phyloP scores from a whole-genome alignment of 208 protist genomes.

The Acanthamoeba royreba region DNA sequence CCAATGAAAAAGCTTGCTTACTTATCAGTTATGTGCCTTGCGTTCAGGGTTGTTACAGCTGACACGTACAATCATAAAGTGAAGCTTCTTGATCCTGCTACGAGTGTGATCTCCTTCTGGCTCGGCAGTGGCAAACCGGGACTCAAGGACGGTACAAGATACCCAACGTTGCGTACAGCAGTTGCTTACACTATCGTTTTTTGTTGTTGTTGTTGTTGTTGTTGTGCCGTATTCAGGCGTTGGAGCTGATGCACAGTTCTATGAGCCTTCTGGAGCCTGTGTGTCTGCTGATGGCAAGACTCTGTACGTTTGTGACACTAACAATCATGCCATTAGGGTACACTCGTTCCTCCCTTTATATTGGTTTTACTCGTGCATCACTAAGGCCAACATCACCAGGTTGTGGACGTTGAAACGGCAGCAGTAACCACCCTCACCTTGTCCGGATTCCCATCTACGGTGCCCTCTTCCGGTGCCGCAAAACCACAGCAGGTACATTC shows the following conservation, averaged over 20 bases:
- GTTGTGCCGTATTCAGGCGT: background rate
- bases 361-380: background rate
- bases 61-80: conserved; percentile 4
- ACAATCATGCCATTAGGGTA: background rate
- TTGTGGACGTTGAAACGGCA: background rate
- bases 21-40: too few relatives aligned
- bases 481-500: background rate
- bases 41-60: background rate
- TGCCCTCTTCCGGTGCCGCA: background rate
- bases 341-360: background rate
- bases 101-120: background rate
- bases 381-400: background rate
- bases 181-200: background rate
- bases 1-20: too few relatives aligned
- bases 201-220: background rate
- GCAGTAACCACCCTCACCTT: background rate
- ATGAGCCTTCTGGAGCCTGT: background rate
- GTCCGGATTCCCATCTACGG: background rate
- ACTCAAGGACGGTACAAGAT: background rate
- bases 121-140: background rate
- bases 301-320: background rate
- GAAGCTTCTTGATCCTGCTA: background rate
- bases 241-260: background rate
- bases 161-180: background rate
- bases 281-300: background rate